These are phyloP conservation scores for Moesziomyces sp. DNA, from an alignment of 1,284 basidiomycete genomes.

Conservation along the genomic window DNA sequence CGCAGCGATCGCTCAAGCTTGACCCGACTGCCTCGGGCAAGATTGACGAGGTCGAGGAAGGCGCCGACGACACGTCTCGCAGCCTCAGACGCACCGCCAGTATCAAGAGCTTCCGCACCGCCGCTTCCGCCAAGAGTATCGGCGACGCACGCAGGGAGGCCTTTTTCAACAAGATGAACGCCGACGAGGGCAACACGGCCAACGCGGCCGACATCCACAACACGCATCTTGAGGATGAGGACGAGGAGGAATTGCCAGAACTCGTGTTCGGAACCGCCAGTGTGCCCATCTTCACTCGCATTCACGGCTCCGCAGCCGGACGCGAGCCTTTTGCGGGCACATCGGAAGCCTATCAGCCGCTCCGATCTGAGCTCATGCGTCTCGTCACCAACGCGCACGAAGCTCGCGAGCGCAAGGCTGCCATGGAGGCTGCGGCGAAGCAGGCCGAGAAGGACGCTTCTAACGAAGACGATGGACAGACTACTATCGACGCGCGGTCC, in stretches of 20 bases:
- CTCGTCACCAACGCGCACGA: slow-evolving; percentile 31
- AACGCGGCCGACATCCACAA: slow-evolving; percentile 7
- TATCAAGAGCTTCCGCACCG: slow-evolving; percentile 53
- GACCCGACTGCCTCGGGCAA: slow-evolving; percentile 20
- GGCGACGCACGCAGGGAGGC: slow-evolving; percentile 57
- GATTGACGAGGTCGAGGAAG: slow-evolving; percentile 52
- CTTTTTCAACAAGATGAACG: slow-evolving; percentile 52
- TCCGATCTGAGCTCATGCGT: slow-evolving; percentile 35
- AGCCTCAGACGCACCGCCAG: slow-evolving; percentile 49
- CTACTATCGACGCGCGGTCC: slow-evolving; percentile 42
- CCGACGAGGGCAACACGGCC: slow-evolving; percentile 19
- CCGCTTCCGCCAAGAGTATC: slow-evolving; percentile 44
- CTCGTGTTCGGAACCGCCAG: slow-evolving; percentile 62
- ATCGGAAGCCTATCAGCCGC: slow-evolving; percentile 34
- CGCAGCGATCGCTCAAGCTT: slow-evolving; percentile 26
- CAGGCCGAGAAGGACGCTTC: slow-evolving; percentile 39
- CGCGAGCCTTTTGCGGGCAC: slow-evolving; percentile 28
- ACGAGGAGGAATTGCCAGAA: slow-evolving; percentile 62
- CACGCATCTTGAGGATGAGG: slow-evolving; percentile 46
- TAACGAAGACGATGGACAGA: slow-evolving; percentile 43
- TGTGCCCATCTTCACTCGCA: slow-evolving; percentile 57
- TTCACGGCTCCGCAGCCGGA: slow-evolving; percentile 4
- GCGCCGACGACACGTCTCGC: slow-evolving; percentile 21
- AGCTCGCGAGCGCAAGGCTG: slow-evolving; percentile 37
- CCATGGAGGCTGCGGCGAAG: slow-evolving; percentile 38